Evolutionary conservation across 805 yeast genomes (phyloP).

Genomic region (Alloascoidea hylecoeti): DNA sequence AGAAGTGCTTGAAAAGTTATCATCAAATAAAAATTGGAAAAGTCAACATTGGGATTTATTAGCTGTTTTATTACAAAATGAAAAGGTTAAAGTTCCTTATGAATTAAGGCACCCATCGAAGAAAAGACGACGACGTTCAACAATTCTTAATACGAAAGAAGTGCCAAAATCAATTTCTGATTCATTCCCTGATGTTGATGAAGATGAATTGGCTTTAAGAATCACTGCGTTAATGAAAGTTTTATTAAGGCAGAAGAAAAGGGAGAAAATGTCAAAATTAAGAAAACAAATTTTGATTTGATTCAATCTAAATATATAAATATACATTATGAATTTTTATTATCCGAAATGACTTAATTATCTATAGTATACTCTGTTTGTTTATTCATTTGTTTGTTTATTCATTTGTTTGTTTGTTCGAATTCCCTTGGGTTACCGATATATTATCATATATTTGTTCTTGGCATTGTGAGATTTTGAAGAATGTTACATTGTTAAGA

Average conservation of each 20-base stretch:
- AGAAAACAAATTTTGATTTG: too few relatives aligned
- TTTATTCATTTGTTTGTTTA: too few relatives aligned
- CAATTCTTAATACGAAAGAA: not conserved
- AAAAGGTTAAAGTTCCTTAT: not conserved
- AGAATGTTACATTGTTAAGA: too few relatives aligned
- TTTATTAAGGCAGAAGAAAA: not conserved
- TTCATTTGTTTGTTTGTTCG: too few relatives aligned
- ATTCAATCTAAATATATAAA: too few relatives aligned
- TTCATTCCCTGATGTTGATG: not conserved
- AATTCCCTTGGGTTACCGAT: too few relatives aligned
- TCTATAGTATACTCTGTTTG: too few relatives aligned
- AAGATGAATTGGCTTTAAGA: not conserved
- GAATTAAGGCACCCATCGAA: not conserved
- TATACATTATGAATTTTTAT: too few relatives aligned
- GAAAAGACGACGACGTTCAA: not conserved
- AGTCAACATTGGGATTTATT: not conserved
- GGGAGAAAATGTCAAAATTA: too few relatives aligned
- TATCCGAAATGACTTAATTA: too few relatives aligned
- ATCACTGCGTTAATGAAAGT: not conserved
- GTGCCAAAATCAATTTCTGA: not conserved
- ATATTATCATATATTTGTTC: too few relatives aligned
- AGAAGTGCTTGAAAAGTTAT: not conserved
- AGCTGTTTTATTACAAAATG: not conserved
- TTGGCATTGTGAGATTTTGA: too few relatives aligned
- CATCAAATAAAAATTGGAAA: conserved; percentile 1